Conservation (phyloP, 257 asterid genomes). For the Handroanthus guayacan region DNA sequence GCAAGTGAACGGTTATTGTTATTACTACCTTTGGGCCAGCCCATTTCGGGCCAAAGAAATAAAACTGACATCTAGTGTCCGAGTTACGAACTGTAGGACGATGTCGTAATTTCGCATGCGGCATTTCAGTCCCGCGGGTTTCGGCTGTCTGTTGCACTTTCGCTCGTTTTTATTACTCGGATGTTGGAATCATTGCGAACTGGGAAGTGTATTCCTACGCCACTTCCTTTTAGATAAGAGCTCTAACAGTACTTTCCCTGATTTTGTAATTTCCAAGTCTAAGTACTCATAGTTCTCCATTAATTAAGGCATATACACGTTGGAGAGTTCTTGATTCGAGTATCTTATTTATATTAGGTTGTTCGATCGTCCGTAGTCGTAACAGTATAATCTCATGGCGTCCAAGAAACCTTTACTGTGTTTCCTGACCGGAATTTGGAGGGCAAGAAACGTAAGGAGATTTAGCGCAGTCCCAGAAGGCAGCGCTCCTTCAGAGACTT, state of each 20-base stretch:
- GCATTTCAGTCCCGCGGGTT: background rate
- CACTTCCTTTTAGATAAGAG: too few species aligned
- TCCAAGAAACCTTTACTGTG: constrained; percentile 50
- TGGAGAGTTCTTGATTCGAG: background rate
- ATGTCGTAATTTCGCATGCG: background rate
- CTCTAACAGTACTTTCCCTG: background rate
- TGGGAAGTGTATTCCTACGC: constrained; percentile 16
- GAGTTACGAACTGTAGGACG: background rate
- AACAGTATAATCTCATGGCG: constrained; percentile 46
- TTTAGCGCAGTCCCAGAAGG: constrained; percentile 61
- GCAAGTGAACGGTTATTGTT: too few species aligned
- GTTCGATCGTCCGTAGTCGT: background rate
- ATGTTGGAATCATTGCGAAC: constrained; percentile 15
- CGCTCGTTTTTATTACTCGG: background rate
- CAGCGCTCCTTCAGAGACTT: constrained; percentile 46
- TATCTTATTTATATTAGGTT: background rate
- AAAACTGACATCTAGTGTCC: background rate
- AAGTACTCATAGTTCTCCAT: background rate
- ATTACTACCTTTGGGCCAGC: too few species aligned
- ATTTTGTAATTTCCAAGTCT: background rate
- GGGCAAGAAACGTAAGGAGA: constrained; percentile 49
- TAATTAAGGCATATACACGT: background rate
- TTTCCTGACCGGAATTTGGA: constrained; percentile 49
- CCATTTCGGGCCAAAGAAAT: too few species aligned
- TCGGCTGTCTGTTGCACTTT: background rate